Percentiles rank a stretch among this genome's conserved stretches.
phyloP scores from a whole-genome alignment of 257 asterid genomes.

The Scutellaria galericulata region DNA sequence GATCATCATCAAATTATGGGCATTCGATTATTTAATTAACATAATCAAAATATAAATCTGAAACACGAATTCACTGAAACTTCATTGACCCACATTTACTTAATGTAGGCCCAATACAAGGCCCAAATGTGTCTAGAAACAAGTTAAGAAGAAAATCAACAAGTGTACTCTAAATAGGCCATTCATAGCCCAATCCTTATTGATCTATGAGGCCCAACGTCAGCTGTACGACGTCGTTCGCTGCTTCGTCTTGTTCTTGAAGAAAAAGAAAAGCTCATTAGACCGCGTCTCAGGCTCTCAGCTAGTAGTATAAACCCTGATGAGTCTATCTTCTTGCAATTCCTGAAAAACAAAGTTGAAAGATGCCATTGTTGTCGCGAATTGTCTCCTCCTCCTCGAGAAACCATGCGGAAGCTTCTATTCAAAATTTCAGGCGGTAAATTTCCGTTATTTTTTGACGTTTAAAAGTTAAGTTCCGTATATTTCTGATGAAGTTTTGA shows the following conservation, averaged over 20 bases:
- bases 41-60: too few relatives aligned
- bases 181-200: not conserved
- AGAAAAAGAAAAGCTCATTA: constrained; percentile 20
- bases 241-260: constrained; percentile 15
- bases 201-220: not conserved
- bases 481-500: not conserved
- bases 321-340: not conserved
- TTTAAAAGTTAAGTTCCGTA: not conserved
- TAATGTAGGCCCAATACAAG: not conserved
- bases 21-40: not conserved
- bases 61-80: not conserved
- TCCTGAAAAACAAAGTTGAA: not conserved
- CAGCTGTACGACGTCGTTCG: constrained; percentile 16
- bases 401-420: constrained; percentile 34
- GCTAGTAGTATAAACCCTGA: not conserved
- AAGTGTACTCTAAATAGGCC: not conserved
- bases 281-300: not conserved
- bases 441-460: not conserved
- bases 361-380: constrained; percentile 43
- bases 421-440: constrained; percentile 41
- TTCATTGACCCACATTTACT: not conserved
- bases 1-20: not conserved
- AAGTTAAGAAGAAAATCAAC: too few relatives aligned
- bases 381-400: constrained; percentile 36
- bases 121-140: not conserved